Evolutionary conservation across 2,329 filamentous ascomycete species (phyloP), one percentile per base, ranked within the genome.

Genomic region (Graphilbum fragrans): DNA sequence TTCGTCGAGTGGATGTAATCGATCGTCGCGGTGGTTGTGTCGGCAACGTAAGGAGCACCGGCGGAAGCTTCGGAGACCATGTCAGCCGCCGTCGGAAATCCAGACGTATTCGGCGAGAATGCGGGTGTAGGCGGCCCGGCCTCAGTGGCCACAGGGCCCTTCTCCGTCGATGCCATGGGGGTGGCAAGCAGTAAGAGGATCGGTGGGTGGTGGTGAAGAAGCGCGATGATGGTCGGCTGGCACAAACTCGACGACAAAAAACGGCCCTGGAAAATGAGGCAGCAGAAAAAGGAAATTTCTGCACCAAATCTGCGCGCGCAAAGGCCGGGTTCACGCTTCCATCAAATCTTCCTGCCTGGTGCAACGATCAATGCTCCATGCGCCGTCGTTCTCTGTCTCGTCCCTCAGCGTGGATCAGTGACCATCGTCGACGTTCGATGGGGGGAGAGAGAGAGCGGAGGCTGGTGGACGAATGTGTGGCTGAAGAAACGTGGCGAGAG

Each of bases 121-220:
- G 43, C 37, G 2, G 45, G 31, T 5, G 45, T 40, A 5, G 39
- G 22, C 7, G 41, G 52, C 44, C 58, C 54, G 33, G 58, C 51
- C 25, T 7, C 8, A 27, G 25, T 67, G 58, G 68, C 66, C 57
- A 72, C 63, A 52, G 64, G 60, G 55, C 63, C 67, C 53, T 67
- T 64, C 55, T 70, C 68, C 50, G 27, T 7, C 10, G 70, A 69
- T 58, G 69, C 68, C 39, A 40, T 38, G 21, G 37, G 18, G 17
- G 19, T 3, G 21, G 20, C 5, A 12, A 32, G 9, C 4, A 21
- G 21, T 17, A 4, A 14, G 2, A 22, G 18, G 18, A 21, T 19
- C 9, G 22, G 23, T 17, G 12, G 25, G 25, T 16, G 29, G 12
- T 16, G 2, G 36, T 14, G 21, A 21, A 38, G 11, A 34, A 29